These are phyloP conservation scores for Aspergillus hancockii DNA, from an alignment of 495 filamentous ascomycete genomes.

Conservation along the genomic window DNA sequence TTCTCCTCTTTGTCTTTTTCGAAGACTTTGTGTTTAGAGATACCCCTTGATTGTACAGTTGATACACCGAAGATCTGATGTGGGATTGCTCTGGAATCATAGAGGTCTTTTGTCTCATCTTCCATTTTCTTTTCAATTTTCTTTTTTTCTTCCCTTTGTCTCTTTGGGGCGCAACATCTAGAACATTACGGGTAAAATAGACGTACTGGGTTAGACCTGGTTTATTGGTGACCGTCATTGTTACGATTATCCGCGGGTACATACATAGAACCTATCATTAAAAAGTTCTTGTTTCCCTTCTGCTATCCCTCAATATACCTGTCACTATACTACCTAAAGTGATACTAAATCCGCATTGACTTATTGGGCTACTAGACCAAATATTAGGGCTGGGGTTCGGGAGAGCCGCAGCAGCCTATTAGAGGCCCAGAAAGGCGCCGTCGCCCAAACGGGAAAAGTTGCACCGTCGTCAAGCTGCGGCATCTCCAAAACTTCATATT, in stretches of 20 bases:
- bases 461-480: conserved; percentile 29
- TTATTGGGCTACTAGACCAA: not conserved
- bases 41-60: conserved; percentile 24
- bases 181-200: not conserved
- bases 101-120: conserved; percentile 8
- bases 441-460: conserved; percentile 44
- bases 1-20: conserved; percentile 4
- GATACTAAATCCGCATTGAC: not conserved
- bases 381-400: conserved; percentile 18
- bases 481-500: conserved; percentile 42
- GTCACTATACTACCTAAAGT: not conserved
- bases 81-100: conserved; percentile 7
- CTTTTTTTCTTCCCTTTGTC: not conserved
- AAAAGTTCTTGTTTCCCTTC: not conserved
- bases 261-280: not conserved
- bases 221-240: not conserved
- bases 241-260: not conserved
- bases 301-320: not conserved
- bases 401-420: conserved; percentile 17
- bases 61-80: conserved; percentile 7
- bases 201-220: not conserved
- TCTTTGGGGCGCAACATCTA: conserved; percentile 1
- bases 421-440: conserved; percentile 20
- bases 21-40: conserved; percentile 21
- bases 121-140: not conserved